Evolutionary conservation across 345 rosid genomes (phyloP).

Genomic region (Eucalyptus sideroxylon): DNA sequence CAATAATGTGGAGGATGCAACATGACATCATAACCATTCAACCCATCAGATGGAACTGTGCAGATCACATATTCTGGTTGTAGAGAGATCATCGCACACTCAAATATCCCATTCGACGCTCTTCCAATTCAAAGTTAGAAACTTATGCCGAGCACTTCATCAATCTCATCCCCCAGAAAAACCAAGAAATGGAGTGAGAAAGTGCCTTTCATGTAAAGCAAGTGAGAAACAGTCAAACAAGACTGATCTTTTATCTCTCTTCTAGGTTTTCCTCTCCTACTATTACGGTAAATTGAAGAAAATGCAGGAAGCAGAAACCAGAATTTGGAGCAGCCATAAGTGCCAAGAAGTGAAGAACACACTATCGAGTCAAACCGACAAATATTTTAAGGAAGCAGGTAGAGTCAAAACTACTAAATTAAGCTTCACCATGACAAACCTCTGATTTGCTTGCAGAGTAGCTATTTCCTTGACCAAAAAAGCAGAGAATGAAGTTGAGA

Average conservation of each 20-base stretch:
- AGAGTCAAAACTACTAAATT: neutral
- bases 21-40: neutral
- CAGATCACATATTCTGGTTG: neutral
- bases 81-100: neutral
- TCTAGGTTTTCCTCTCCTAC: neutral
- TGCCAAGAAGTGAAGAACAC: neutral
- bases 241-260: neutral
- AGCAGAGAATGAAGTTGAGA: neutral
- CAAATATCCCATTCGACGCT: neutral
- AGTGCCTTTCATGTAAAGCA: neutral
- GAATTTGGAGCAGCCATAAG: neutral
- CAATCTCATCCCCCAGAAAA: neutral
- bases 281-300: neutral
- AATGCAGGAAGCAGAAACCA: neutral
- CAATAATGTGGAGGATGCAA: neutral
- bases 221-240: neutral
- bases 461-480: neutral
- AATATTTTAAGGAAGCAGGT: neutral
- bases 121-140: neutral
- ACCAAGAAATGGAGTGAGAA: neutral
- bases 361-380: neutral
- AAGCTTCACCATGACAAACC: neutral
- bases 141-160: neutral
- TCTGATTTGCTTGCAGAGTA: neutral
- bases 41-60: neutral